Percentiles rank a stretch among this genome's conserved stretches.
phyloP scores from a whole-genome alignment of 1,139 yeast species.

The Magnusiomyces fungicola region DNA sequence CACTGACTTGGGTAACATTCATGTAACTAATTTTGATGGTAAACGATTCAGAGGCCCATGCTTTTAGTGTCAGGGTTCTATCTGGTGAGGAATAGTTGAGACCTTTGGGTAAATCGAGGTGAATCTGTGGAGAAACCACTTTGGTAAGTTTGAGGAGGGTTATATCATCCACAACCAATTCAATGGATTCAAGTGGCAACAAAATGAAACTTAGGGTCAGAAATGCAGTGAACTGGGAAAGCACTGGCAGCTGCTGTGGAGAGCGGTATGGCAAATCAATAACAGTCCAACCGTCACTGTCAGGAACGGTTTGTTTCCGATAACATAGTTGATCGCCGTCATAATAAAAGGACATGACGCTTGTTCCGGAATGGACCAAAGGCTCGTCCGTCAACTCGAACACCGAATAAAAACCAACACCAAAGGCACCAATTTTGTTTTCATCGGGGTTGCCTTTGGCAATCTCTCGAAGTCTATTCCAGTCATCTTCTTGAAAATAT shows the following conservation, averaged over 20 bases:
- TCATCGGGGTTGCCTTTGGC: conserved; percentile 64
- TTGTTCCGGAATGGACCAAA: conserved; percentile 35
- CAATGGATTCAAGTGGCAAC: conserved; percentile 30
- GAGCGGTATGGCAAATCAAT: conserved; percentile 35
- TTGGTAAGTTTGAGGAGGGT: conserved; percentile 28
- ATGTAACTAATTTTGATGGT: conserved; percentile 31
- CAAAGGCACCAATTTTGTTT: conserved; percentile 98
- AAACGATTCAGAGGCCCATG: conserved; percentile 26
- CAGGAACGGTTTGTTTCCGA: conserved; percentile 23
- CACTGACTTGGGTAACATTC: conserved; percentile 33
- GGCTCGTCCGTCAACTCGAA: conserved; percentile 88
- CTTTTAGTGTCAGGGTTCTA: conserved; percentile 23
- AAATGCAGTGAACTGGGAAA: conserved; percentile 34
- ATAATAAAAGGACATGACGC: conserved; percentile 35
- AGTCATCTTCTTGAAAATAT: conserved; percentile 33
- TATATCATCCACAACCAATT: conserved; percentile 28
- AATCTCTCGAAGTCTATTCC: conserved; percentile 37
- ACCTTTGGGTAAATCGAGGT: conserved; percentile 25
- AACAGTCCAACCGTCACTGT: conserved; percentile 32
- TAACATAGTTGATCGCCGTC: conserved; percentile 36
- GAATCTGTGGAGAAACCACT: conserved; percentile 21
- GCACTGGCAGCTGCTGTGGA: conserved; percentile 29
- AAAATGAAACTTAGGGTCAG: conserved; percentile 35
- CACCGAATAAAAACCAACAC: conserved; percentile 97
- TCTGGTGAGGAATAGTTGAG: conserved; percentile 26